Conservation (phyloP, 257 asterid species). For the Cruciata laevipes region DNA sequence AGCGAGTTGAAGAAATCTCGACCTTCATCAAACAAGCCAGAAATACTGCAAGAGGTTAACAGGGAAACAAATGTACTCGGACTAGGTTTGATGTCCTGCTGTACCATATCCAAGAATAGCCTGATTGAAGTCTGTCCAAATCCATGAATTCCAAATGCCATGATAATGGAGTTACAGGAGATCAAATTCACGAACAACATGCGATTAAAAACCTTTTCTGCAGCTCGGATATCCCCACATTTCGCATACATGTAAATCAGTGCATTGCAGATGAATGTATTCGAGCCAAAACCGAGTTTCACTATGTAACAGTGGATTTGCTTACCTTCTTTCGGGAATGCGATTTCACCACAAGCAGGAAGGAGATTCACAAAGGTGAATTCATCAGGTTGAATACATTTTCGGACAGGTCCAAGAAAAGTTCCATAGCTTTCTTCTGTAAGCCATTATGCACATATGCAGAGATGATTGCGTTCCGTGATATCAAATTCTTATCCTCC, state of each 20-base stretch:
- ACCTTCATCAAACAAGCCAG: slow-evolving; percentile 49
- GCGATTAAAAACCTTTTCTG: slow-evolving; percentile 28
- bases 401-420: slow-evolving; percentile 24
- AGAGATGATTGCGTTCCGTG: slow-evolving; percentile 55
- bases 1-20: slow-evolving; percentile 37
- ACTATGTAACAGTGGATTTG: slow-evolving; percentile 39
- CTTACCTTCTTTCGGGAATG: slow-evolving; percentile 50
- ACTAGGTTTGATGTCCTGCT: slow-evolving; percentile 38
- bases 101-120: slow-evolving; percentile 38
- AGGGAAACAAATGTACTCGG: slow-evolving; percentile 55
- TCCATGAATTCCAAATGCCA: slow-evolving; percentile 64
- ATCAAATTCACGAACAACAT: slow-evolving; percentile 39
- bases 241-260: slow-evolving; percentile 52
- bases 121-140: slow-evolving; percentile 33
- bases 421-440: slow-evolving; percentile 32
- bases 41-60: slow-evolving; percentile 46
- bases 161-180: slow-evolving; percentile 60
- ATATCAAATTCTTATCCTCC: slow-evolving; percentile 33
- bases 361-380: slow-evolving; percentile 35
- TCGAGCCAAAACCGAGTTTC: slow-evolving; percentile 32
- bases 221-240: slow-evolving; percentile 54
- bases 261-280: slow-evolving; percentile 32
- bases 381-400: slow-evolving; percentile 35
- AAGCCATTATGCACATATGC: slow-evolving; percentile 36
- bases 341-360: slow-evolving; percentile 49